A percentile compares a stretch with the other conserved stretches of the same genome.
Conservation (phyloP, 495 filamentous ascomycete genomes). For the Aspergillus steynii region DNA sequence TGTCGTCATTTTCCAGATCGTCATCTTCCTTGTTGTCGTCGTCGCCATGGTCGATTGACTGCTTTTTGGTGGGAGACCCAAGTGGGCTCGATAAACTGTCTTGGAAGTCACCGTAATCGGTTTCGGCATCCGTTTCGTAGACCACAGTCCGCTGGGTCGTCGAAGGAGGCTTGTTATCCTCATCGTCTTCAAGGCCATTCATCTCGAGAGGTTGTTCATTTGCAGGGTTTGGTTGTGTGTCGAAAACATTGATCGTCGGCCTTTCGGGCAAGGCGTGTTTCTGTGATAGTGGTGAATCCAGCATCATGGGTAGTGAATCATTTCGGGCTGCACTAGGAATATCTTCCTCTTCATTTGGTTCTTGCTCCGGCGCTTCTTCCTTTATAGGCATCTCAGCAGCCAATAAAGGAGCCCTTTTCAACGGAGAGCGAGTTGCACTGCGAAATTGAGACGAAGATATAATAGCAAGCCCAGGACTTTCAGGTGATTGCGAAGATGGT, state of each 20-base stretch:
- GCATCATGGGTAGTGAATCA: not conserved
- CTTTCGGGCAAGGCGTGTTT: slow-evolving; percentile 5
- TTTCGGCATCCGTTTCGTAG: slow-evolving; percentile 48
- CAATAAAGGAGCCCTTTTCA: slow-evolving; percentile 19
- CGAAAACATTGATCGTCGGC: not conserved
- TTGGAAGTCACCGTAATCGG: slow-evolving; percentile 36
- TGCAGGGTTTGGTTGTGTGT: slow-evolving; percentile 1
- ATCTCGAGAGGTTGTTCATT: not conserved
- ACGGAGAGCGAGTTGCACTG: slow-evolving; percentile 31
- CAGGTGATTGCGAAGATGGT: slow-evolving; percentile 48
- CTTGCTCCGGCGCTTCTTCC: slow-evolving; percentile 23
- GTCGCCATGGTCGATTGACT: not conserved
- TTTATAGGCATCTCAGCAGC: slow-evolving; percentile 18
- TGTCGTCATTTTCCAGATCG: slow-evolving; percentile 27
- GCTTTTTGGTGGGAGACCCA: slow-evolving; percentile 16
- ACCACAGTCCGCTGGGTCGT: slow-evolving; percentile 37
- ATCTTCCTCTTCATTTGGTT: not conserved
- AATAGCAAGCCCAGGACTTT: slow-evolving; percentile 42
- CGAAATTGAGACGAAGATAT: slow-evolving; percentile 44
- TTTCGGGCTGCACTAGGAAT: not conserved
- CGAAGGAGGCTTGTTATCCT: not conserved
- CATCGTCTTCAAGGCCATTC: not conserved
- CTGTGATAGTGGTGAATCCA: slow-evolving; percentile 8
- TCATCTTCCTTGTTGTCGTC: slow-evolving; percentile 8
- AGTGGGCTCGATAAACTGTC: slow-evolving; percentile 15